Percentiles rank a stretch among this genome's conserved stretches.
phyloP scores from a whole-genome alignment of 2,329 filamentous ascomycete species.

The Cladosporium sp. region DNA sequence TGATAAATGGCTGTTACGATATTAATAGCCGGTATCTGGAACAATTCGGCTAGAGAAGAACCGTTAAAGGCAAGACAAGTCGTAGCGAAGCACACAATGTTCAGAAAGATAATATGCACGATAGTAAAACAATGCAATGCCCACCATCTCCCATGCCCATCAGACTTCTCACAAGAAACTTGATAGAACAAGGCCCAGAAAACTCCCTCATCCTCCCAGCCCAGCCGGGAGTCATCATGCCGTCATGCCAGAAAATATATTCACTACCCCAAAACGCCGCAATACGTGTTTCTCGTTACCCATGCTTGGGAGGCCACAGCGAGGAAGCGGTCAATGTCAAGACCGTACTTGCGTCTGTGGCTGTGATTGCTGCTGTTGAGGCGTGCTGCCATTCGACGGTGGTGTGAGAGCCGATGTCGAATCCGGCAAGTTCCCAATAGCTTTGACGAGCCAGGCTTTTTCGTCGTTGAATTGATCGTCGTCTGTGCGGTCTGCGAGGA shows the following conservation, averaged over 20 bases:
- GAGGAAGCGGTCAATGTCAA: neutral
- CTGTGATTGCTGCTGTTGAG: slow-evolving; percentile 13
- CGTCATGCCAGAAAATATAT: neutral
- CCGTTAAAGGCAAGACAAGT: too few species aligned
- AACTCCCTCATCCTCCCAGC: neutral
- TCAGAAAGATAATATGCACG: neutral
- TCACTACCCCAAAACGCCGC: neutral
- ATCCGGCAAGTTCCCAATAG: slow-evolving; percentile 56
- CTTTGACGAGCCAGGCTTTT: slow-evolving; percentile 93
- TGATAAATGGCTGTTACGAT: too few species aligned
- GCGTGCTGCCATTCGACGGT: slow-evolving; percentile 11
- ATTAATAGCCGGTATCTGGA: too few species aligned
- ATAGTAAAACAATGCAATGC: neutral
- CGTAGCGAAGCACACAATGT: neutral
- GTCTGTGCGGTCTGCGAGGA: slow-evolving; percentile 90
- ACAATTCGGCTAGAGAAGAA: too few species aligned
- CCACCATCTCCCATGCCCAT: neutral
- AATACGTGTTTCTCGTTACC: slow-evolving; percentile 11
- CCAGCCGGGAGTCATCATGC: neutral
- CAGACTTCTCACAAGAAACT: neutral
- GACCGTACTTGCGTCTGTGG: slow-evolving; percentile 10
- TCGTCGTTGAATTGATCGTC: slow-evolving; percentile 99
- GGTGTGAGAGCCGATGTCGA: slow-evolving; percentile 23
- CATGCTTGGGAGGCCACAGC: neutral
- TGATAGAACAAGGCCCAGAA: neutral